Base-by-base conservation (phyloP, 2,329 filamentous ascomycete genomes). In the Penicillium frequentans region DNA sequence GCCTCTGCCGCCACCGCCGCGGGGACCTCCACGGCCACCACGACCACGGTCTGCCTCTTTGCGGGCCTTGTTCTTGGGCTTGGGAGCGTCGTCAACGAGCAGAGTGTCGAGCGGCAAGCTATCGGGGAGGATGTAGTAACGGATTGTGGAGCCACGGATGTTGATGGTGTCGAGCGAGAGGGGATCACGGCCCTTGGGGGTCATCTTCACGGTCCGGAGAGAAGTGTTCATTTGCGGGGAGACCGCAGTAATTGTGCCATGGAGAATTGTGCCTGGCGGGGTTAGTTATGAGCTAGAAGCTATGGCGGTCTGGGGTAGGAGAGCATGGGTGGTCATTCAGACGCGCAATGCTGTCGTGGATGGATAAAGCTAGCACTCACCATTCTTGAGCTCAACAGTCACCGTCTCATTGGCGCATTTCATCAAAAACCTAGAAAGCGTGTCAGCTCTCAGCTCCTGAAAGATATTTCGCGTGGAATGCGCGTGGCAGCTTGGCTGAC, bases 371-470 rank as follows among this genome's bases (percentile, higher is more conserved):
- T 11, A 9, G 9, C 3, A 42, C 76, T 46, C 82, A 95, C 93
- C 95, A 85, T 98, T 98, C 79, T 99, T 99, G 67, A 99, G 84
- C 79, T 99, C 95, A 77, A 99, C 90, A 45, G 93, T 98, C 70
- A 98, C 95, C 70, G 95, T 96, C 82, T 99, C 95, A 78, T 97
- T 98, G 78, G 90, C 88, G 79, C 93, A 98, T 84, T 99, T 99
- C 93, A 98, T 98, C 69, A 99, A 83, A 78, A 99, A 99, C 76
- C 95, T 98, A 77, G 61, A 64, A 58, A 44, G 35, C 50, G 48
- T 35, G 58, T 67, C 37, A 64, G 55, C 57, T 49, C 50, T 55
- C 39, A 59, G 61, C 56, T 61, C 37, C 51, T 54, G 56, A 44
- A 54, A 47, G 56, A 58, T 48, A 50, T 45, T 60, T 63, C 50